phyloP scores from a whole-genome alignment of 108 stramenopile species.

The Aurantiochytrium sp. region DNA sequence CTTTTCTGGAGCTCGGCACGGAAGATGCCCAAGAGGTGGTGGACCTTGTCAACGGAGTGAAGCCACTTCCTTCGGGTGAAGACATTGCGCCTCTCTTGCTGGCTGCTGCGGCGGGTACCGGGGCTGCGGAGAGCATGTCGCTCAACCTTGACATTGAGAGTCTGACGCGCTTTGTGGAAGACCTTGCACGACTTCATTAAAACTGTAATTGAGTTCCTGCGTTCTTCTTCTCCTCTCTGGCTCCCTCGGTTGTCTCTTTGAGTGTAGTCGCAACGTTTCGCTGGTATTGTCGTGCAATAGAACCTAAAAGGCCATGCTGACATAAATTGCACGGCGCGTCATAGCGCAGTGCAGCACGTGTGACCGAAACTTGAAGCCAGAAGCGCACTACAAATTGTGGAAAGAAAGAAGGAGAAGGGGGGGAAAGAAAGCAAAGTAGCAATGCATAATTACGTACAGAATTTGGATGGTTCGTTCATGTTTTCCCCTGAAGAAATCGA shows the following conservation, averaged over 20 bases:
- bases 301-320: too few species aligned
- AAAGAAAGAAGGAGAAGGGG: neutral
- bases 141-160: neutral
- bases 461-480: neutral
- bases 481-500: too few species aligned
- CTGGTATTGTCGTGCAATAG: too few species aligned
- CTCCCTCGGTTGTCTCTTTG: neutral
- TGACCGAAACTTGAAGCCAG: neutral
- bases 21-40: conserved; percentile 24
- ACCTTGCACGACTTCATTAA: neutral
- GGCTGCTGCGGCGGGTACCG: neutral
- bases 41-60: conserved; percentile 2
- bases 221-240: too few species aligned
- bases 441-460: neutral
- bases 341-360: too few species aligned
- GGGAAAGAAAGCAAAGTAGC: neutral
- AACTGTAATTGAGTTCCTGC: too few species aligned
- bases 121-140: neutral
- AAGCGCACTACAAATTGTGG: neutral
- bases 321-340: too few species aligned
- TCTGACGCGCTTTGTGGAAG: neutral
- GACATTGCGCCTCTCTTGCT: neutral
- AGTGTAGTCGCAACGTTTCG: neutral
- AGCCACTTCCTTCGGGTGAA: neutral
- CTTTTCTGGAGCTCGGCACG: conserved; percentile 79